Evolutionary conservation across 2,329 filamentous ascomycete genomes (phyloP).

Genomic region (Botrytis aclada): DNA sequence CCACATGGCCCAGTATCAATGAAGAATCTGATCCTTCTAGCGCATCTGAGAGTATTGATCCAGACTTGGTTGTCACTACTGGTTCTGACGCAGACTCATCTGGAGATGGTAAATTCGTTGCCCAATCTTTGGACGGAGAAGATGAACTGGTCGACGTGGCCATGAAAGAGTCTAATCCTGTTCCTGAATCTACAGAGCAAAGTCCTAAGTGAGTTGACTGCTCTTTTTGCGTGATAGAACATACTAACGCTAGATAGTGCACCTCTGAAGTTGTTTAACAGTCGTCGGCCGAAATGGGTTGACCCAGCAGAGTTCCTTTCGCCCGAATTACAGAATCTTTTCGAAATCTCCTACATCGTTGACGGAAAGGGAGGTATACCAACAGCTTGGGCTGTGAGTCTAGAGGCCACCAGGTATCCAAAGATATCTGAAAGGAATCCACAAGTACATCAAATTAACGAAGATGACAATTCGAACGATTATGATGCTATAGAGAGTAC

Average conservation of each 20-base stretch:
- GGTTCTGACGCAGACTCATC: constrained; percentile 64
- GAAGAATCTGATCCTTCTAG: constrained; percentile 39
- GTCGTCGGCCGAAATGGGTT: constrained; percentile 50
- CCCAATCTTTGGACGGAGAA: constrained; percentile 80
- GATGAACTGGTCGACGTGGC: constrained; percentile 89
- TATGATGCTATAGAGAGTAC: constrained; percentile 37
- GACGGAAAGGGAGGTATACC: constrained; percentile 59
- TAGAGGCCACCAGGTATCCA: constrained; percentile 56
- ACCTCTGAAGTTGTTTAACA: constrained; percentile 29
- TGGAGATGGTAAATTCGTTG: constrained; percentile 67
- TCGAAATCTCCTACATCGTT: constrained; percentile 68
- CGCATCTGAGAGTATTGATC: constrained; percentile 56
- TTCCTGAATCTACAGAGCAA: constrained; percentile 17
- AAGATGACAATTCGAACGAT: constrained; percentile 21
- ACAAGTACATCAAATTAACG: constrained; percentile 23
- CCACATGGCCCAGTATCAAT: constrained; percentile 63
- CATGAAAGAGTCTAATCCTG: constrained; percentile 62
- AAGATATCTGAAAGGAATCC: constrained; percentile 47
- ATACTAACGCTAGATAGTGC: constrained; percentile 13
- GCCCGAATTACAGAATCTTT: constrained; percentile 65
- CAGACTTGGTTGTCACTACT: constrained; percentile 66
- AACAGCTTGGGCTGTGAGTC: constrained; percentile 64
- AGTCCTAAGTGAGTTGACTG: not conserved
- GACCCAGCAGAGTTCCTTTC: constrained; percentile 57
- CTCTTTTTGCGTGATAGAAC: not conserved